Evolutionary conservation across 768 basidiomycete genomes (phyloP).

Genomic region (Lactifluus echinatus): DNA sequence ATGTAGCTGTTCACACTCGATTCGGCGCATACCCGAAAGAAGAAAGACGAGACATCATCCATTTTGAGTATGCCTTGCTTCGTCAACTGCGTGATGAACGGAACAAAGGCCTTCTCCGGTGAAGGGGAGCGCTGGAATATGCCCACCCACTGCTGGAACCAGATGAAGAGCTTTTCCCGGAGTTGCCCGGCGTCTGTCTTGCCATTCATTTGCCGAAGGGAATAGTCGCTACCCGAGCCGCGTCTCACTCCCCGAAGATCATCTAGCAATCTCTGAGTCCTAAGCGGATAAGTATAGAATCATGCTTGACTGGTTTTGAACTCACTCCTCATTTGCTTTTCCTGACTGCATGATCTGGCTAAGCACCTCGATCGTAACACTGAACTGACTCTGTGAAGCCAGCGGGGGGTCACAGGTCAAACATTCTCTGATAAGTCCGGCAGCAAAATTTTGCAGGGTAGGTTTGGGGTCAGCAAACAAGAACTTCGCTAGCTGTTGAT

Average conservation of each 20-base stretch:
- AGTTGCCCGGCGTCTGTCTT: constrained; percentile 70
- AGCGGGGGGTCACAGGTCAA: constrained; percentile 73
- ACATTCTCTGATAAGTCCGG: constrained; percentile 80
- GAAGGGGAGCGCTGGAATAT: constrained; percentile 87
- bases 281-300: constrained; percentile 26
- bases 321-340: constrained; percentile 82
- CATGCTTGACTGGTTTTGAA: constrained; percentile 15
- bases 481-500: constrained; percentile 84
- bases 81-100: constrained; percentile 93
- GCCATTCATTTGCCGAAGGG: constrained; percentile 37
- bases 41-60: constrained; percentile 93
- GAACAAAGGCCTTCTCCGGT: constrained; percentile 91
- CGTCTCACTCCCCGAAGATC: constrained; percentile 69
- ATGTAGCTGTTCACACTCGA: constrained; percentile 85
- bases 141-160: constrained; percentile 93
- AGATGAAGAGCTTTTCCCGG: constrained; percentile 63
- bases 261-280: constrained; percentile 65
- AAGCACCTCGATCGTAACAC: constrained; percentile 73
- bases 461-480: constrained; percentile 71
- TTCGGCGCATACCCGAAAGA: constrained; percentile 97
- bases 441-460: constrained; percentile 70
- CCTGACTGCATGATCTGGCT: constrained; percentile 61
- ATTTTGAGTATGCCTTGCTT: constrained; percentile 95
- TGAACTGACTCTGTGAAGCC: constrained; percentile 71
- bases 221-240: constrained; percentile 34